Conservation (phyloP, 2,329 filamentous ascomycete species). For the Penicillium sp. region DNA sequence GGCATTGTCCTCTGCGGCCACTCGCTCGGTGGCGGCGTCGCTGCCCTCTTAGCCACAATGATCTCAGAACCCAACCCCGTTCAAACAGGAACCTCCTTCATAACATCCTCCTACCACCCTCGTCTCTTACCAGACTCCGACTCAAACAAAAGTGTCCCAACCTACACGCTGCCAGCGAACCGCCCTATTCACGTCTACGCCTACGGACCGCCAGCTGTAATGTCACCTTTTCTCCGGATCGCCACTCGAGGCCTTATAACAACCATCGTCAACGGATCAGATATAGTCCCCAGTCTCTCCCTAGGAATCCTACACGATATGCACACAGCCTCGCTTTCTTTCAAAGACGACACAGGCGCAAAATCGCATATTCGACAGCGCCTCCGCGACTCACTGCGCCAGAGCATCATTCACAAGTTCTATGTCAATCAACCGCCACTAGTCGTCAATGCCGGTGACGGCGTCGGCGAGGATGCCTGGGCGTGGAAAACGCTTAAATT, state of each 20-base stretch:
- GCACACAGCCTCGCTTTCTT: slow-evolving; percentile 69
- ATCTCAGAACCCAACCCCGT: slow-evolving; percentile 62
- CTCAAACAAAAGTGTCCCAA: slow-evolving; percentile 16
- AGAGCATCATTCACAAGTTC: slow-evolving; percentile 64
- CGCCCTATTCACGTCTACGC: slow-evolving; percentile 77
- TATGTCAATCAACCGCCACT: slow-evolving; percentile 52
- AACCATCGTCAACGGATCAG: slow-evolving; percentile 70
- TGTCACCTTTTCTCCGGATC: slow-evolving; percentile 68
- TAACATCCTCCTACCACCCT: slow-evolving; percentile 56
- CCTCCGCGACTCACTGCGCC: slow-evolving; percentile 66
- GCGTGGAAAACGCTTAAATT: slow-evolving; percentile 67
- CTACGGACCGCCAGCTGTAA: slow-evolving; percentile 72
- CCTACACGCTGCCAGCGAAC: slow-evolving; percentile 61
- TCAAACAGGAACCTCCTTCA: slow-evolving; percentile 58
- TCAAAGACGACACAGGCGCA: slow-evolving; percentile 69
- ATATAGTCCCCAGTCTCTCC: slow-evolving; percentile 73
- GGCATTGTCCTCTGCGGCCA: slow-evolving; percentile 70
- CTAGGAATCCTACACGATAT: slow-evolving; percentile 74
- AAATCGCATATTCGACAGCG: slow-evolving; percentile 67
- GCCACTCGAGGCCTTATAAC: slow-evolving; percentile 75
- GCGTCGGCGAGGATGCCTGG: slow-evolving; percentile 66
- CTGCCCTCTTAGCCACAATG: slow-evolving; percentile 69
- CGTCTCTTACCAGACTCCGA: slow-evolving; percentile 38
- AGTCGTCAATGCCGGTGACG: slow-evolving; percentile 48
- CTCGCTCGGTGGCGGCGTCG: slow-evolving; percentile 69